A percentile compares a stretch with the other conserved stretches of the same genome.
Evolutionary conservation across 305 asterid species (phyloP).

Genomic region (Fraxinus greggii): DNA sequence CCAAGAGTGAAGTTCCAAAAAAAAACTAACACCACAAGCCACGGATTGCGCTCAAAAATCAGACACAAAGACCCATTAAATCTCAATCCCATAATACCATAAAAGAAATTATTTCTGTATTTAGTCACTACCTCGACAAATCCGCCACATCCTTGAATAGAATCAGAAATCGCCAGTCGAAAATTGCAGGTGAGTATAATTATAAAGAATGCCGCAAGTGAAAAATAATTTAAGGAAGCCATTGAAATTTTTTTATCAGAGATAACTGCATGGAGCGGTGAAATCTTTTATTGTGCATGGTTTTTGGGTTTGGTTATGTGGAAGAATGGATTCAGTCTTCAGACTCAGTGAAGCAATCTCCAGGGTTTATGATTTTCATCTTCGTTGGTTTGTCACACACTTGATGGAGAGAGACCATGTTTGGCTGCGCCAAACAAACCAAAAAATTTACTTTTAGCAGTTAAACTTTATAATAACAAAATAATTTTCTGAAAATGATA

Average conservation of each 20-base stretch:
- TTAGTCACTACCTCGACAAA: constrained; percentile 69
- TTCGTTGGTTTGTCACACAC: not conserved
- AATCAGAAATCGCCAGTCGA: constrained; percentile 49
- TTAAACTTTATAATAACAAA: no score
- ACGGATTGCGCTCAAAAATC: constrained; percentile 12
- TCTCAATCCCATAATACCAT: not conserved
- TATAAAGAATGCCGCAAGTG: constrained; percentile 19
- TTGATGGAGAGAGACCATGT: not conserved
- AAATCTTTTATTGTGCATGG: constrained; percentile 36
- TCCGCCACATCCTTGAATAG: constrained; percentile 97
- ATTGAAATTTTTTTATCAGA: constrained; percentile 28
- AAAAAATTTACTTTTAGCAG: no score
- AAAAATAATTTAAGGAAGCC: constrained; percentile 27
- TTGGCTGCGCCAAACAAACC: not conserved
- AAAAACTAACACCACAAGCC: not conserved
- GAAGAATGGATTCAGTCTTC: not conserved
- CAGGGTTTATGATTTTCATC: constrained; percentile 35
- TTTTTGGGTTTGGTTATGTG: constrained; percentile 15
- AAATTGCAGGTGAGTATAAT: constrained; percentile 30
- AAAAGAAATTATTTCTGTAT: not conserved
- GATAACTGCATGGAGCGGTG: not conserved
- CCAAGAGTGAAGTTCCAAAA: not conserved
- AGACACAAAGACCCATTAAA: constrained; percentile 13
- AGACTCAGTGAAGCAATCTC: constrained; percentile 1
- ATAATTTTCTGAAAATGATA: not conserved